Evolutionary conservation across 1,284 basidiomycete species (phyloP).

Genomic region (Austropuccinia psidii): DNA sequence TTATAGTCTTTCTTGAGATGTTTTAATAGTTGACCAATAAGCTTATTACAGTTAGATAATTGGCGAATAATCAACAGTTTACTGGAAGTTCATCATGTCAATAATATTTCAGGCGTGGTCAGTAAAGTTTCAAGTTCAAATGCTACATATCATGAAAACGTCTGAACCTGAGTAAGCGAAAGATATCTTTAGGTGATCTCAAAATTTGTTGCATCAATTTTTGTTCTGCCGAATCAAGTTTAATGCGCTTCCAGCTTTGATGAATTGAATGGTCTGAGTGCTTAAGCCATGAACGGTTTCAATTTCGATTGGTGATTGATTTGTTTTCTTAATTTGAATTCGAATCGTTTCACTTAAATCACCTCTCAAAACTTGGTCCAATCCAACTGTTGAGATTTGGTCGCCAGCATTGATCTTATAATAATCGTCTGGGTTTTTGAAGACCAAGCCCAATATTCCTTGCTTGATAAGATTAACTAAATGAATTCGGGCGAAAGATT

Average conservation of each 20-base stretch:
- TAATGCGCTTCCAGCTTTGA: conserved; percentile 31
- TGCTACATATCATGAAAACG: no score
- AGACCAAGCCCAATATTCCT: conserved; percentile 20
- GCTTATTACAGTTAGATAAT: no score
- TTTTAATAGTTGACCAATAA: no score
- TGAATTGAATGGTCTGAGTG: conserved; percentile 21
- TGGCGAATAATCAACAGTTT: no score
- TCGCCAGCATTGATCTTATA: conserved; percentile 56
- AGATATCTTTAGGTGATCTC: no score
- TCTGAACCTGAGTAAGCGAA: no score
- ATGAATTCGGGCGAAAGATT: conserved; percentile 97
- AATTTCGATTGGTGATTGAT: background rate
- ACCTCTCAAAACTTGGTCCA: conserved; percentile 56
- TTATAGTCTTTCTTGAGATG: no score
- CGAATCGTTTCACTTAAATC: conserved; percentile 54
- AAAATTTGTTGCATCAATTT: conserved; percentile 1
- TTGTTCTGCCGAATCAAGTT: conserved; percentile 28
- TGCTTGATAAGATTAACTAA: conserved; percentile 69
- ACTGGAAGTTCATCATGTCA: no score
- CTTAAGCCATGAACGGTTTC: conserved; percentile 30
- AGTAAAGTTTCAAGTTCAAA: no score
- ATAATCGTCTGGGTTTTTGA: conserved; percentile 30
- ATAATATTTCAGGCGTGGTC: no score
- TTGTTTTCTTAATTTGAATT: conserved; percentile 54
- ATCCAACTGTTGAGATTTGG: conserved; percentile 55